Percentiles rank a stretch among this genome's conserved stretches.
Conservation (phyloP, 176 grass and related monocot species). For the Panicum miliaceum region DNA sequence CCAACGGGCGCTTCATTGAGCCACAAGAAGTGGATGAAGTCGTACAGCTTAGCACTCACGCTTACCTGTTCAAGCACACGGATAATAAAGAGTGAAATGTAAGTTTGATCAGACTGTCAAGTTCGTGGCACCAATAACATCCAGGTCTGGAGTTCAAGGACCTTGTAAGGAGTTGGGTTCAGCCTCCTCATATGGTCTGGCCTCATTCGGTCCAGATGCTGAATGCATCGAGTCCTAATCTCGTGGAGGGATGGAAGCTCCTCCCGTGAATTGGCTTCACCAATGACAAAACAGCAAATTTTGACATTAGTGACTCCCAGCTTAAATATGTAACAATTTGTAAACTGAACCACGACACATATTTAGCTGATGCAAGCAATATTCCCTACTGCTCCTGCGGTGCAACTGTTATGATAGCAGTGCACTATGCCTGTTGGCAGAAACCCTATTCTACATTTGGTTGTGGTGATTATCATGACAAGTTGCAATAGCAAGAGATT, state of each 20-base stretch:
- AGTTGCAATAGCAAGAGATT: neutral
- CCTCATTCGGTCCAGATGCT: constrained; percentile 73
- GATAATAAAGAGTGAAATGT: neutral
- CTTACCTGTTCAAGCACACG: constrained; percentile 63
- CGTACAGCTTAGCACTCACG: constrained; percentile 79
- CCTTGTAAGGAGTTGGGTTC: constrained; percentile 98
- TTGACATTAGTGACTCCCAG: neutral
- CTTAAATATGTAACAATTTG: neutral
- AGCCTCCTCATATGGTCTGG: constrained; percentile 89
- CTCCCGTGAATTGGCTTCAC: constrained; percentile 62
- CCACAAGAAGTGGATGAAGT: constrained; percentile 98
- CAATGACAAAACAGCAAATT: neutral
- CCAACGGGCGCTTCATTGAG: constrained; percentile 87
- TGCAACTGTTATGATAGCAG: neutral
- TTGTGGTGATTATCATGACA: neutral
- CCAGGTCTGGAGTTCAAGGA: constrained; percentile 19
- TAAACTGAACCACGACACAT: neutral
- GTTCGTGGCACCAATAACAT: constrained; percentile 12
- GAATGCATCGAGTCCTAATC: constrained; percentile 62
- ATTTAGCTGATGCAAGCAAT: neutral
- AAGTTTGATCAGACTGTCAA: neutral
- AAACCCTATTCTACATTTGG: constrained; percentile 13
- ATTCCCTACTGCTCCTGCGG: neutral
- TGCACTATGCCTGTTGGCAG: neutral
- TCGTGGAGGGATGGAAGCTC: constrained; percentile 70